Percentiles rank a stretch among this genome's conserved stretches.
These are phyloP conservation scores for Apiotrichum siamense DNA, from an alignment of 1,284 basidiomycete species.

Conservation along the genomic window DNA sequence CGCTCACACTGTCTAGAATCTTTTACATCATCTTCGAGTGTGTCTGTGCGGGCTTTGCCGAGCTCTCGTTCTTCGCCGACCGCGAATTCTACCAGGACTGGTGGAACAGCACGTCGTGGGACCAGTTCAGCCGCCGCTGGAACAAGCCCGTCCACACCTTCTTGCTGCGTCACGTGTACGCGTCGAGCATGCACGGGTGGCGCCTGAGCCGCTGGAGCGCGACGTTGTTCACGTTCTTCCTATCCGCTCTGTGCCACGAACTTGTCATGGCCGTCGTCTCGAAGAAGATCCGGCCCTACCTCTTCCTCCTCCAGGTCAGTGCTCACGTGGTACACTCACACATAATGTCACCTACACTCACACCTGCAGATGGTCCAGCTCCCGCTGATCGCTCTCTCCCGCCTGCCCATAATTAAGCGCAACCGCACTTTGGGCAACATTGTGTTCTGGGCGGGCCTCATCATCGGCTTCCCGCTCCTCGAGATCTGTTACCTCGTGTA, in stretches of 20 bases:
- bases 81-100: constrained; percentile 96
- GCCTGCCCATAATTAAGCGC: constrained; percentile 65
- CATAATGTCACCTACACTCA: background rate
- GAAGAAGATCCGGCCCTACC: constrained; percentile 63
- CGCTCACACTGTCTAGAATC: constrained; percentile 27
- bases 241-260: constrained; percentile 84
- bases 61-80: constrained; percentile 88
- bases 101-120: constrained; percentile 97
- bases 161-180: constrained; percentile 89
- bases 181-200: constrained; percentile 72
- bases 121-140: constrained; percentile 95
- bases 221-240: constrained; percentile 84
- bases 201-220: constrained; percentile 68
- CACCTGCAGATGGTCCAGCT: constrained; percentile 72
- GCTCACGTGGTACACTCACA: too few relatives aligned
- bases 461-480: constrained; percentile 66
- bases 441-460: constrained; percentile 83
- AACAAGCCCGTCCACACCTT: constrained; percentile 72
- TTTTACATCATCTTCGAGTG: constrained; percentile 61
- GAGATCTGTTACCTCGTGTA: constrained; percentile 16
- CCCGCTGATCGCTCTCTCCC: constrained; percentile 77
- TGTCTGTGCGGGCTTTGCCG: constrained; percentile 92
- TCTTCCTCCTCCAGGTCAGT: constrained; percentile 44
- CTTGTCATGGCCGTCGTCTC: constrained; percentile 95
- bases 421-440: constrained; percentile 68